Conservation (phyloP, 2,329 filamentous ascomycete genomes). For the Cladophialophora exuberans region DNA sequence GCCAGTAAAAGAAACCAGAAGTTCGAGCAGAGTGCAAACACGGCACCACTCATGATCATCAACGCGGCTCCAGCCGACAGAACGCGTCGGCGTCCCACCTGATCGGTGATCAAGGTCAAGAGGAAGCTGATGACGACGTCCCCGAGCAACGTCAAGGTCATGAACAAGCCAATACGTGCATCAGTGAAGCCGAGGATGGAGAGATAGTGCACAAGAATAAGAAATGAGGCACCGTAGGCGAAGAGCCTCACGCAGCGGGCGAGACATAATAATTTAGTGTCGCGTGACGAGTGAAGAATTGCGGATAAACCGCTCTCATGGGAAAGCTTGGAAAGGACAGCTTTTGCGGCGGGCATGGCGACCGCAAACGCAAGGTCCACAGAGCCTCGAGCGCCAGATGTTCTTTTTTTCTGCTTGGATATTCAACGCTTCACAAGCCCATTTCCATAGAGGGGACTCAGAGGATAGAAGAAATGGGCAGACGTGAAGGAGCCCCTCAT, state of each 20-base stretch:
- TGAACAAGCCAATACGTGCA: constrained; percentile 64
- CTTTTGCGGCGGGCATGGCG: neutral
- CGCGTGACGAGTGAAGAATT: constrained; percentile 25
- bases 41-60: constrained; percentile 60
- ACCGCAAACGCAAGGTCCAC: neutral
- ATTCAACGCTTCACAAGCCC: too few relatives aligned
- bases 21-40: constrained; percentile 59
- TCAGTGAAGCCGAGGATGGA: constrained; percentile 59
- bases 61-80: constrained; percentile 57
- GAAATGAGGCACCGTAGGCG: constrained; percentile 63
- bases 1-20: constrained; percentile 64
- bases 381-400: neutral
- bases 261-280: constrained; percentile 45
- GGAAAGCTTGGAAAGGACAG: neutral
- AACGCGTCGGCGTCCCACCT: constrained; percentile 59
- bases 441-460: neutral
- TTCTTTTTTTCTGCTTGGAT: neutral
- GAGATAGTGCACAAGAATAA: constrained; percentile 66
- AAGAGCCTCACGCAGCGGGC: constrained; percentile 59
- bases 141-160: constrained; percentile 65
- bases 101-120: constrained; percentile 64
- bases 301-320: constrained; percentile 22
- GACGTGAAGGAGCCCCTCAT: neutral
- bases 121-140: constrained; percentile 63
- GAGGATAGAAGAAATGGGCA: neutral